These are phyloP conservation scores for Hygrophila difformis DNA, from an alignment of 257 asterid genomes.

Conservation along the genomic window DNA sequence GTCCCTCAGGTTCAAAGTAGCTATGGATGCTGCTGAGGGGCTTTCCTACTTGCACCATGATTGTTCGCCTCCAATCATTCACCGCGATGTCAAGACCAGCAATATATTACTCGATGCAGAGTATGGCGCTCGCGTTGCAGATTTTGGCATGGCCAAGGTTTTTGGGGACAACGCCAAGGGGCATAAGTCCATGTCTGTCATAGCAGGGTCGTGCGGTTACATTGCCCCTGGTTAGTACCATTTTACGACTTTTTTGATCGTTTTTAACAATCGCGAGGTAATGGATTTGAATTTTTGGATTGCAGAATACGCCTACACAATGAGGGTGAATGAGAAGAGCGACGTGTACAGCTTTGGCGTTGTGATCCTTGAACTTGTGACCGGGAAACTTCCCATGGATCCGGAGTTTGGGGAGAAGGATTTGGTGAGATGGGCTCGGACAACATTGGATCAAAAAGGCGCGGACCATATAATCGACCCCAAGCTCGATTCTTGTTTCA, in stretches of 20 bases:
- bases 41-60: conserved; percentile 87
- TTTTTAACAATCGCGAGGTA: background rate
- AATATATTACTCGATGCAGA: conserved; percentile 77
- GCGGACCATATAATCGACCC: conserved; percentile 62
- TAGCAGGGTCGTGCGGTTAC: conserved; percentile 94
- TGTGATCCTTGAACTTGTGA: conserved; percentile 73
- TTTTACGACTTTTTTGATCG: background rate
- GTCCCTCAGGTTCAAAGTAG: conserved; percentile 72
- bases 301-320: conserved; percentile 88
- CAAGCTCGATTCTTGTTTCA: conserved; percentile 68
- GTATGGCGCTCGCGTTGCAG: conserved; percentile 85
- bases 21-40: conserved; percentile 90
- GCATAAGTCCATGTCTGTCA: conserved; percentile 72
- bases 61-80: conserved; percentile 84
- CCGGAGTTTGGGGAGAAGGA: conserved; percentile 92
- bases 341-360: conserved; percentile 92
- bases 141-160: conserved; percentile 86
- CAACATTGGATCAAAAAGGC: conserved; percentile 68
- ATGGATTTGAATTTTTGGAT: conserved; percentile 9
- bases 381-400: conserved; percentile 66
- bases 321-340: conserved; percentile 90
- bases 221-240: conserved; percentile 88
- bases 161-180: conserved; percentile 56
- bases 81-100: conserved; percentile 83
- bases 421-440: conserved; percentile 86